Evolutionary conservation across 2,329 filamentous ascomycete genomes (phyloP).

Genomic region (Ceratocystis destructans): DNA sequence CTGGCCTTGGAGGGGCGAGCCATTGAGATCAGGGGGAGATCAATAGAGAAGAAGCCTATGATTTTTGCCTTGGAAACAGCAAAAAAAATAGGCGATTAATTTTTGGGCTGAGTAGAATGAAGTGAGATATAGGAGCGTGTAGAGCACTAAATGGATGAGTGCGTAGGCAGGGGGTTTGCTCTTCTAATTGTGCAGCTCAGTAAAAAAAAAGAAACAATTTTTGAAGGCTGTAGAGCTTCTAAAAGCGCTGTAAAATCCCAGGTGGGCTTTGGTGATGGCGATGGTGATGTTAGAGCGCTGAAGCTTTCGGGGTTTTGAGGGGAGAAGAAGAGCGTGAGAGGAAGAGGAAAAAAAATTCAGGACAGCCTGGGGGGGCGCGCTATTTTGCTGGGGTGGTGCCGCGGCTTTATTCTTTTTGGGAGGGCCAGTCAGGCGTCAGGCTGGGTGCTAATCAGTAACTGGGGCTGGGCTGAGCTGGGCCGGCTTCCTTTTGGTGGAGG

Average conservation of each 20-base stretch:
- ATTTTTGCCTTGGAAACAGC: background rate
- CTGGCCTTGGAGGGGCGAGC: slow-evolving; percentile 34
- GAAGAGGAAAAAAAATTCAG: slow-evolving; percentile 16
- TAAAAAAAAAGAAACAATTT: slow-evolving; percentile 10
- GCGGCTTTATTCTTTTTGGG: slow-evolving; percentile 19
- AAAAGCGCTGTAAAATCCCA: too few relatives aligned
- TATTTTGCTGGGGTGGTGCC: slow-evolving; percentile 16
- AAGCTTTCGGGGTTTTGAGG: slow-evolving; percentile 5
- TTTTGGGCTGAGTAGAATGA: too few relatives aligned
- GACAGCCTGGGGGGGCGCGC: slow-evolving; percentile 15
- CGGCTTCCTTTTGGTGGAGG: background rate
- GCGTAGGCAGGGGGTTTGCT: too few relatives aligned
- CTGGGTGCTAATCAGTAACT: slow-evolving; percentile 18
- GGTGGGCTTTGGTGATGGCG: background rate
- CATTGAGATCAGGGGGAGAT: slow-evolving; percentile 26
- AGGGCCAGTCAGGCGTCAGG: slow-evolving; percentile 13
- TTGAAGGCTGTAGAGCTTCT: background rate
- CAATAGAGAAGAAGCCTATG: background rate
- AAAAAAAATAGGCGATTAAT: background rate
- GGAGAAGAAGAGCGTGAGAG: slow-evolving; percentile 13
- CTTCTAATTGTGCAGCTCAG: slow-evolving; percentile 16
- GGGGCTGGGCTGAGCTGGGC: slow-evolving; percentile 7
- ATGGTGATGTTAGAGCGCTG: slow-evolving; percentile 14
- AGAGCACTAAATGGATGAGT: too few relatives aligned
- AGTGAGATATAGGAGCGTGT: too few relatives aligned